A percentile compares a stretch with the other conserved stretches of the same genome.
Conservation (phyloP, 257 asterid genomes). For the Nyctanthes arbortristis region DNA sequence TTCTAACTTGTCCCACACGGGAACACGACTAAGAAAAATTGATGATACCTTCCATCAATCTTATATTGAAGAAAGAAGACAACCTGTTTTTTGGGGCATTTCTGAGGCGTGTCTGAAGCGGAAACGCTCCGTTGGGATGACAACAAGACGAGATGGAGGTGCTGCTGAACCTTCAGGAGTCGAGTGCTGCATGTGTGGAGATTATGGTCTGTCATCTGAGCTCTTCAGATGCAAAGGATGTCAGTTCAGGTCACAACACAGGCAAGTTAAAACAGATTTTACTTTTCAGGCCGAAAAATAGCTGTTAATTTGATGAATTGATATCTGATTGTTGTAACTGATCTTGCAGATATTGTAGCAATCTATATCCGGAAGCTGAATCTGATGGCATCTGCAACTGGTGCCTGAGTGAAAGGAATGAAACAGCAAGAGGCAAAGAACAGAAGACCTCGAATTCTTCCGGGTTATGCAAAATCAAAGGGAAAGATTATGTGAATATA, state of each 20-base stretch:
- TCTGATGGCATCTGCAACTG: conserved; percentile 60
- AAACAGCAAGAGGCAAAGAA: conserved; percentile 13
- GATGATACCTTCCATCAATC: conserved; percentile 39
- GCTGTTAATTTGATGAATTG: not conserved
- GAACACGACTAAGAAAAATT: conserved; percentile 17
- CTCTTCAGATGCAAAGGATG: conserved; percentile 65
- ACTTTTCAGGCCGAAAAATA: not conserved
- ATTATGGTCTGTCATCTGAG: conserved; percentile 58
- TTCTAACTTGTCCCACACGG: conserved; percentile 37
- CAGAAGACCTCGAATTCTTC: conserved; percentile 35
- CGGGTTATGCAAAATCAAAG: conserved; percentile 24
- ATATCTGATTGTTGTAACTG: not conserved
- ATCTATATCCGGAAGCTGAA: conserved; percentile 55
- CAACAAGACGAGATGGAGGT: conserved; percentile 32
- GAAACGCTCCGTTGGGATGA: too few species aligned
- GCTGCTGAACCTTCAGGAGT: conserved; percentile 2
- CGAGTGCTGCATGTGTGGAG: conserved; percentile 93
- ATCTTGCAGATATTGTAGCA: conserved; percentile 69
- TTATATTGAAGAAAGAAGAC: not conserved
- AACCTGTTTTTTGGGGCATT: not conserved
- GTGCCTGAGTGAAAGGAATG: conserved; percentile 52
- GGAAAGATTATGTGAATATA: conserved; percentile 24
- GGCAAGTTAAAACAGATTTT: conserved; percentile 32
- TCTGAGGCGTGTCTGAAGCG: too few species aligned
- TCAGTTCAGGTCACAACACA: conserved; percentile 68